phyloP scores from a whole-genome alignment of 306 rosid genomes.

The Calophaca sinica region DNA sequence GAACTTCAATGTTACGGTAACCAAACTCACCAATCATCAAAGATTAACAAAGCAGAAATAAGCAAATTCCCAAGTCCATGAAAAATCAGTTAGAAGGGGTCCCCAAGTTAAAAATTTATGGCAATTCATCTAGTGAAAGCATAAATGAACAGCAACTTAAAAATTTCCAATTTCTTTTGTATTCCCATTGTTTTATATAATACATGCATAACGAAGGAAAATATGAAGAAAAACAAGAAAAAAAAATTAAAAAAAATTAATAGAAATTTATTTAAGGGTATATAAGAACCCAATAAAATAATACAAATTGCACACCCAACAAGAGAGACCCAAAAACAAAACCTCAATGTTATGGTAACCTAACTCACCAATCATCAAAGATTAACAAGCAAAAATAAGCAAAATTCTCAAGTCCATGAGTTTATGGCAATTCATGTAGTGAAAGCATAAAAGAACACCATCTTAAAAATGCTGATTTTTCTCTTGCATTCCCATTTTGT shows the following conservation, averaged over 20 bases:
- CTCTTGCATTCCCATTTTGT: slow-evolving; percentile 4
- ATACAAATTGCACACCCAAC: not conserved
- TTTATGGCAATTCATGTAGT: not conserved
- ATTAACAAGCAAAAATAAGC: not conserved
- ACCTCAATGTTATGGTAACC: not conserved
- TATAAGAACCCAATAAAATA: not conserved
- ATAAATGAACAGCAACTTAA: not conserved
- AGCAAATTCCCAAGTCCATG: not conserved
- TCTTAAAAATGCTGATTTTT: not conserved
- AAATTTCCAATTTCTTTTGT: too few species aligned
- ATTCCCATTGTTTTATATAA: too few species aligned
- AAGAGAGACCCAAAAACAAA: not conserved
- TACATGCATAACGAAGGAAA: too few species aligned
- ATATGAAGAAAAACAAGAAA: too few species aligned
- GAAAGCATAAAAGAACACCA: slow-evolving; percentile 17
- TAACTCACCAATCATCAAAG: slow-evolving; percentile 8
- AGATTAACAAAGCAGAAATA: not conserved
- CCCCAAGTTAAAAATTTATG: too few species aligned
- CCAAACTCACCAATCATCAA: slow-evolving; percentile 13
- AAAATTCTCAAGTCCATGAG: slow-evolving; percentile 3
- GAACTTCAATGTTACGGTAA: slow-evolving; percentile 1
- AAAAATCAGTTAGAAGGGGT: too few species aligned
- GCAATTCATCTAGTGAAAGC: not conserved
- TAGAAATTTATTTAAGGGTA: too few species aligned
- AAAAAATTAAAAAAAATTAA: too few species aligned